phyloP scores from a whole-genome alignment of 768 basidiomycete genomes.

The Pholiota conissans region DNA sequence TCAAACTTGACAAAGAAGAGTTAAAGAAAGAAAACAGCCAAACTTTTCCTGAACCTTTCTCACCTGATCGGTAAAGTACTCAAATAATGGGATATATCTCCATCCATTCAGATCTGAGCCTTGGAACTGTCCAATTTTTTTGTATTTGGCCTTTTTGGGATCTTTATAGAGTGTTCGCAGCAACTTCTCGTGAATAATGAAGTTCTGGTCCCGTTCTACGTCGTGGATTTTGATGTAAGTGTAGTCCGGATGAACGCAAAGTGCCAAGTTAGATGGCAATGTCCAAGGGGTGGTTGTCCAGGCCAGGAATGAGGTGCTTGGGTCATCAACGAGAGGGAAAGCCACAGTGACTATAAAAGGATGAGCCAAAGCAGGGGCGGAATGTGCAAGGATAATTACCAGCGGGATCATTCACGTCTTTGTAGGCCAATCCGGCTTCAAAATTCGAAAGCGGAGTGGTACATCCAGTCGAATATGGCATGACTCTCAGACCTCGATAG shows the following conservation, averaged over 20 bases:
- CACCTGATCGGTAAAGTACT: slow-evolving; percentile 95
- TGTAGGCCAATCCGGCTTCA: slow-evolving; percentile 90
- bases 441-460: slow-evolving; percentile 98
- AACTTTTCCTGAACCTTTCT: background rate
- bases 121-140: slow-evolving; percentile 84
- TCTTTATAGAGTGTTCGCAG: slow-evolving; percentile 93
- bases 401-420: slow-evolving; percentile 92
- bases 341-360: slow-evolving; percentile 74
- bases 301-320: slow-evolving; percentile 83
- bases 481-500: slow-evolving; percentile 90
- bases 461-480: slow-evolving; percentile 97
- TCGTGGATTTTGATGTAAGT: slow-evolving; percentile 98
- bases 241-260: slow-evolving; percentile 96
- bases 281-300: slow-evolving; percentile 99
- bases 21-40: background rate
- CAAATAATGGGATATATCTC: slow-evolving; percentile 93
- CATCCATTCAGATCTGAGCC: slow-evolving; percentile 95
- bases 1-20: slow-evolving; percentile 60
- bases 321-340: slow-evolving; percentile 93
- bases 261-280: slow-evolving; percentile 88
- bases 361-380: background rate
- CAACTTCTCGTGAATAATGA: slow-evolving; percentile 87
- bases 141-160: slow-evolving; percentile 94
- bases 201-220: slow-evolving; percentile 80
- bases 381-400: slow-evolving; percentile 41